phyloP scores from a whole-genome alignment of 345 rosid genomes.

The Eucalyptus curtisii region DNA sequence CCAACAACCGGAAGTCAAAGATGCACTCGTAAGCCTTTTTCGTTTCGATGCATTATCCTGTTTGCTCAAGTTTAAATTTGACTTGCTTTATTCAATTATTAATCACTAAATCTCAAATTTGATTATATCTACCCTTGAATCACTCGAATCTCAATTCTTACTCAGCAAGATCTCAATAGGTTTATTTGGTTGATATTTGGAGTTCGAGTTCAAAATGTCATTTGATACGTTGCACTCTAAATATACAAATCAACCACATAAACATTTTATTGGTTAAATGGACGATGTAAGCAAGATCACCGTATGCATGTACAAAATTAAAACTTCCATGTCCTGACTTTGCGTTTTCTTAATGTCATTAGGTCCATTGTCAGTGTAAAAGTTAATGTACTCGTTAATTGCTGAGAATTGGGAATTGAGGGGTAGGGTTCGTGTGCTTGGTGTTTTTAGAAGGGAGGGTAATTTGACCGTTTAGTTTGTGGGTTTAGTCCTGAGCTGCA shows the following conservation, averaged over 20 bases:
- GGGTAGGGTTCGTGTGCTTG: not conserved
- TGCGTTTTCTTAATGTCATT: not conserved
- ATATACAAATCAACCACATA: not conserved
- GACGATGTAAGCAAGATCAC: rapidly evolving
- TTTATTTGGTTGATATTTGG: not conserved
- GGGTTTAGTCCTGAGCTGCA: not conserved
- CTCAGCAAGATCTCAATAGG: not conserved
- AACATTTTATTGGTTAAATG: not conserved
- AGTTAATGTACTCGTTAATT: not conserved
- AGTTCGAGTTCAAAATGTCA: not conserved
- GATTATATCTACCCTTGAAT: not conserved
- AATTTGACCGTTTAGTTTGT: not conserved
- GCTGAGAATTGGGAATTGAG: not conserved
- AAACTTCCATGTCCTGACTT: not conserved
- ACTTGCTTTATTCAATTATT: not conserved
- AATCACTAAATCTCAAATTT: not conserved
- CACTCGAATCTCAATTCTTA: not conserved
- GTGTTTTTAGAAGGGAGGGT: not conserved
- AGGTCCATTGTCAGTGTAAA: not conserved
- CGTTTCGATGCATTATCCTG: not conserved
- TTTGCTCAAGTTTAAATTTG: not conserved
- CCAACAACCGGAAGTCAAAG: not conserved
- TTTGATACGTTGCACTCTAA: not conserved
- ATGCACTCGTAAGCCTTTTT: not conserved
- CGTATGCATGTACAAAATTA: not conserved